Evolutionary conservation across 768 basidiomycete genomes (phyloP).

Genomic region (Megacollybia marginata): DNA sequence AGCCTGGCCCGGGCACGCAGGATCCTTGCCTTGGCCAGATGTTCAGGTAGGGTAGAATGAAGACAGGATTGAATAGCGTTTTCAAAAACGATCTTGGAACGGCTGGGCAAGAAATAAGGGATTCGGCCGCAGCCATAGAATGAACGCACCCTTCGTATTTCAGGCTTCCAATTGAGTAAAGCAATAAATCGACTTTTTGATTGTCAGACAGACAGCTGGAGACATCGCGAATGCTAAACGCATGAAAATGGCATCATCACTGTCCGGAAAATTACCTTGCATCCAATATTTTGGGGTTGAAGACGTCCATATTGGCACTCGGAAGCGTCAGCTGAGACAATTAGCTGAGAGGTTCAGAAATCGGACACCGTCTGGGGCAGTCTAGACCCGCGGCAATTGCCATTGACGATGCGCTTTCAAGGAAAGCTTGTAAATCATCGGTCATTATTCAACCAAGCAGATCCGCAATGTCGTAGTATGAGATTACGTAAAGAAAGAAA

Average conservation of each 20-base stretch:
- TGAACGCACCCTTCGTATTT: slow-evolving; percentile 54
- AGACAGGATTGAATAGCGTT: slow-evolving; percentile 70
- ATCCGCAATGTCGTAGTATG: too few relatives aligned
- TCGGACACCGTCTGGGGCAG: too few relatives aligned
- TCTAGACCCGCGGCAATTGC: too few relatives aligned
- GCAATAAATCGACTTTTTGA: slow-evolving; percentile 62
- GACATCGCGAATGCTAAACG: slow-evolving; percentile 55
- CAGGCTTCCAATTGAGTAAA: slow-evolving; percentile 80
- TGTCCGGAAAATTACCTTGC: slow-evolving; percentile 20
- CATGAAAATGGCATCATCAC: too few relatives aligned
- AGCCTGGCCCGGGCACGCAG: slow-evolving; percentile 61
- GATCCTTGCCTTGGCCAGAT: slow-evolving; percentile 52
- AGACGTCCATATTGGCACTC: slow-evolving; percentile 40
- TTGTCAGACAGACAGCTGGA: slow-evolving; percentile 48
- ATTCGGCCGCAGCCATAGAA: slow-evolving; percentile 1
- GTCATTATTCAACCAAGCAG: too few relatives aligned
- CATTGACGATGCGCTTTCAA: too few relatives aligned
- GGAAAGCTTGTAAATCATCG: too few relatives aligned
- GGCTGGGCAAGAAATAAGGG: slow-evolving; percentile 19
- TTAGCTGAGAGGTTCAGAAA: too few relatives aligned
- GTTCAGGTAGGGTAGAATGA: slow-evolving; percentile 42
- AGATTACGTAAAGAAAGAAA: background rate
- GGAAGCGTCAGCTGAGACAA: too few relatives aligned
- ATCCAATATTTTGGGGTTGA: slow-evolving; percentile 73
- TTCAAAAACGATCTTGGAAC: slow-evolving; percentile 58